Evolutionary conservation across 2,329 filamentous ascomycete species (phyloP).

Genomic region (Hypoxylon sp.): DNA sequence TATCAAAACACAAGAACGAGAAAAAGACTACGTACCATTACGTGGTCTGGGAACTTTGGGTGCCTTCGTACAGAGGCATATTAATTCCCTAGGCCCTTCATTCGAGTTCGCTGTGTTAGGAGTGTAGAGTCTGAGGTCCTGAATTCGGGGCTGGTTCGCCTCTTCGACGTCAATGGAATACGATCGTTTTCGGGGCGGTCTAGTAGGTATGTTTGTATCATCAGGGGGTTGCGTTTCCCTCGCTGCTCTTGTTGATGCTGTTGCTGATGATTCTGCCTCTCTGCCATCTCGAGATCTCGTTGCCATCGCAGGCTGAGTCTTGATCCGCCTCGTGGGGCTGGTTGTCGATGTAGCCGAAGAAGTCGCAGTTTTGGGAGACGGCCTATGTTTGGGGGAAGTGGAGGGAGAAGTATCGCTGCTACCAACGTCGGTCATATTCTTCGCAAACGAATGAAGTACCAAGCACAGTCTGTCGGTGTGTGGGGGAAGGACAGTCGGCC

Average conservation of each 20-base stretch:
- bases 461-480: conserved; percentile 37
- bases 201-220: conserved; percentile 23
- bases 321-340: conserved; percentile 38
- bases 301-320: conserved; percentile 47
- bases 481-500: conserved; percentile 36
- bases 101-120: conserved; percentile 48
- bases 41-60: conserved; percentile 70
- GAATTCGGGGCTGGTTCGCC: conserved; percentile 56
- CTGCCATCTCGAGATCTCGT: conserved; percentile 31
- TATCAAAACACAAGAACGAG: conserved; percentile 19
- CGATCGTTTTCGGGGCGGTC: conserved; percentile 56
- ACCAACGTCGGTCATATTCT: conserved; percentile 47
- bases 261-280: conserved; percentile 30
- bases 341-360: conserved; percentile 34
- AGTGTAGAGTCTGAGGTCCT: conserved; percentile 55
- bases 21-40: conserved; percentile 63
- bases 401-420: conserved; percentile 43
- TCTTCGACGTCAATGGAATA: conserved; percentile 62
- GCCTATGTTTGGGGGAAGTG: conserved; percentile 37
- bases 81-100: conserved; percentile 56
- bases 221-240: conserved; percentile 15
- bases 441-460: conserved; percentile 43
- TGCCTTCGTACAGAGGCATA: conserved; percentile 69
- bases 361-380: conserved; percentile 34
- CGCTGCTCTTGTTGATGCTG: conserved; percentile 21